Percentiles rank a stretch among this genome's conserved stretches.
Evolutionary conservation across 2,329 filamentous ascomycete species (phyloP).

Genomic region (Epichloe typhina): DNA sequence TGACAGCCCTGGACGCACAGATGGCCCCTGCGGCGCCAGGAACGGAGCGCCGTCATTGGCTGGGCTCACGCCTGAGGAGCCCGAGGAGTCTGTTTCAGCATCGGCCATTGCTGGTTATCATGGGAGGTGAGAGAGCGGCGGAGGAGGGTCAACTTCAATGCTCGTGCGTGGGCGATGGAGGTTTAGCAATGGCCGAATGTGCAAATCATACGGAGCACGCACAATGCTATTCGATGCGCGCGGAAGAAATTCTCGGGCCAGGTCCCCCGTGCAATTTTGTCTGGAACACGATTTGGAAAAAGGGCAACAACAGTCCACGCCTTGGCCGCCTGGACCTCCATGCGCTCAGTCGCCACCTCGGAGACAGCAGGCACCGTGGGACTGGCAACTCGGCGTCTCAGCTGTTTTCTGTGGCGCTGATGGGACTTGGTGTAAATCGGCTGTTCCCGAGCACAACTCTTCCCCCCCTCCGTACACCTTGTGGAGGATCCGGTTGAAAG

Average conservation of each 20-base stretch:
- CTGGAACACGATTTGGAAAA: background rate
- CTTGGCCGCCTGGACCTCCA: background rate
- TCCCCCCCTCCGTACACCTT: too few relatives aligned
- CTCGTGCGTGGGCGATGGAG: too few relatives aligned
- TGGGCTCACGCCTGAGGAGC: background rate
- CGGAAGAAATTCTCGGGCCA: too few relatives aligned
- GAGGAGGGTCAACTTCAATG: background rate
- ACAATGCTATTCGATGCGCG: background rate
- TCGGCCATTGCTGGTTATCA: background rate
- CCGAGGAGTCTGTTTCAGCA: conserved; percentile 1
- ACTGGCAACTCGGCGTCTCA: background rate
- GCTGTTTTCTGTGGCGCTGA: background rate
- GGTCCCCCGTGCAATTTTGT: background rate
- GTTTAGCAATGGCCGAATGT: background rate
- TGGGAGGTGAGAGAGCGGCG: background rate
- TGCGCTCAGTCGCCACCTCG: background rate
- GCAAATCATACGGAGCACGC: background rate
- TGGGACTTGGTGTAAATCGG: background rate
- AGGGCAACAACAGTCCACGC: too few relatives aligned
- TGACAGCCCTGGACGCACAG: background rate
- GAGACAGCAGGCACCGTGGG: background rate
- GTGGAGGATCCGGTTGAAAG: too few relatives aligned
- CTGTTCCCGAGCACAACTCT: background rate
- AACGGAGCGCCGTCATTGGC: conserved; percentile 6
- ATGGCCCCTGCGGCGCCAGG: background rate